These are phyloP conservation scores for Penicillium lagena DNA, from an alignment of 495 filamentous ascomycete genomes.

Conservation along the genomic window DNA sequence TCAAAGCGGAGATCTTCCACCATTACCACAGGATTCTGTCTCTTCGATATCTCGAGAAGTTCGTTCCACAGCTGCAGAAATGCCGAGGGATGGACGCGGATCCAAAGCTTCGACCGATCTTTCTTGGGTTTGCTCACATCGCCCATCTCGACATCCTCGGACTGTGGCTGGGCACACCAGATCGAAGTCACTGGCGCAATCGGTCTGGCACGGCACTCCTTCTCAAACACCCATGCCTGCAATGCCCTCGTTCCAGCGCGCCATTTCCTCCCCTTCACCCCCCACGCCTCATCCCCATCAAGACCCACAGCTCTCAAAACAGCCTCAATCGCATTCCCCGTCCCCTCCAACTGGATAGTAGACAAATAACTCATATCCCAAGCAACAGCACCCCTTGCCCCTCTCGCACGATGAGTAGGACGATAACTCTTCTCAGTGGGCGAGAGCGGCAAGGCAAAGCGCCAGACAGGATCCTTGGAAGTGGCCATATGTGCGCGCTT, in stretches of 20 bases:
- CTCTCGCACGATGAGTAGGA: slow-evolving; percentile 75
- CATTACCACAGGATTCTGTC: slow-evolving; percentile 63
- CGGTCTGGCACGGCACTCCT: slow-evolving; percentile 40
- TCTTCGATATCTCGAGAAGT: slow-evolving; percentile 61
- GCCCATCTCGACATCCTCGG: slow-evolving; percentile 30
- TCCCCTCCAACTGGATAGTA: slow-evolving; percentile 73
- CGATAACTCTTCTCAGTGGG: slow-evolving; percentile 87
- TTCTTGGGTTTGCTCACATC: slow-evolving; percentile 28
- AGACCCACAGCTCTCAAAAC: slow-evolving; percentile 57
- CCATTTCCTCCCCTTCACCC: slow-evolving; percentile 64
- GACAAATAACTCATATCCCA: slow-evolving; percentile 98
- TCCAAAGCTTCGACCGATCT: slow-evolving; percentile 53
- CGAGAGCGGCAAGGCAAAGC: slow-evolving; percentile 77
- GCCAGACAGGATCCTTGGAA: slow-evolving; percentile 74
- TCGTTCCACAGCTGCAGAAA: slow-evolving; percentile 82
- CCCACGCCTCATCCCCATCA: slow-evolving; percentile 51
- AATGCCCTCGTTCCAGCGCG: slow-evolving; percentile 62
- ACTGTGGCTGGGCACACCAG: slow-evolving; percentile 44
- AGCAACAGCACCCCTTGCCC: slow-evolving; percentile 58
- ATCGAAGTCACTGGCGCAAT: slow-evolving; percentile 77
- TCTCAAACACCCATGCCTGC: slow-evolving; percentile 59
- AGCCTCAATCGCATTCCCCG: slow-evolving; percentile 51
- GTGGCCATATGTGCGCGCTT: slow-evolving; percentile 85
- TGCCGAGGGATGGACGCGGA: slow-evolving; percentile 81
- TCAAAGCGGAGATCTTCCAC: slow-evolving; percentile 92